A percentile compares a stretch with the other conserved stretches of the same genome.
Evolutionary conservation across 306 rosid genomes (phyloP).

Genomic region (Neltuma alba): DNA sequence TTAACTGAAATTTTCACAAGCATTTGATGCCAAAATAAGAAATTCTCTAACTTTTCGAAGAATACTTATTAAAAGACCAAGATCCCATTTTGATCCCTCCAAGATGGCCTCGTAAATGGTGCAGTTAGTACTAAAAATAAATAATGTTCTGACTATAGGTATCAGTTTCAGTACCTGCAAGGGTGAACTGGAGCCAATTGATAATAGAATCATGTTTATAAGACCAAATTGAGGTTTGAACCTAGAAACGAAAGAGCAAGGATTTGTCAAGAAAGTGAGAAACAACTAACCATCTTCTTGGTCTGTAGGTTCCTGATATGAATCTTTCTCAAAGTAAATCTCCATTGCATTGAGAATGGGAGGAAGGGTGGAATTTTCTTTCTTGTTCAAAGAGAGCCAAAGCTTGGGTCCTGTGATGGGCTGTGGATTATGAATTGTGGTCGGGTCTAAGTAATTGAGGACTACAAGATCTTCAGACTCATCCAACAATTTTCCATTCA

Average conservation of each 20-base stretch:
- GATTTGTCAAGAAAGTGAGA: not conserved
- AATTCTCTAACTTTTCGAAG: not conserved
- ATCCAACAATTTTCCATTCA: slow-evolving; percentile 38
- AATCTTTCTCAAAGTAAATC: slow-evolving; percentile 36
- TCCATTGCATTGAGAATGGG: slow-evolving; percentile 70
- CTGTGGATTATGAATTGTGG: not conserved
- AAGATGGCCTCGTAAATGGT: not conserved
- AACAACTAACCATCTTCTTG: slow-evolving; percentile 47
- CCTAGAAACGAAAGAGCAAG: not conserved
- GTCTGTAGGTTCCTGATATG: slow-evolving; percentile 41
- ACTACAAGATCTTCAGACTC: slow-evolving; percentile 28
- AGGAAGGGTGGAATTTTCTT: slow-evolving; percentile 47
- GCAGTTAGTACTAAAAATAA: not conserved
- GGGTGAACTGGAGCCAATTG: not conserved
- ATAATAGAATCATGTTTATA: not conserved
- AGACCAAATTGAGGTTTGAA: not conserved
- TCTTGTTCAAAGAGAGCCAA: slow-evolving; percentile 35
- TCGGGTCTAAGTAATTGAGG: slow-evolving; percentile 29
- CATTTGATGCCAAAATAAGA: not conserved
- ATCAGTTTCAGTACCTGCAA: not conserved
- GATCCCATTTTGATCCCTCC: not conserved
- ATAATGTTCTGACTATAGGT: not conserved
- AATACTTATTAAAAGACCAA: not conserved
- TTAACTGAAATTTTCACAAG: slow-evolving; percentile 36
- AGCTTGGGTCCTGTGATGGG: slow-evolving; percentile 14